Conservation (phyloP, 2,329 filamentous ascomycete species). For the Coniella lustricola region DNA sequence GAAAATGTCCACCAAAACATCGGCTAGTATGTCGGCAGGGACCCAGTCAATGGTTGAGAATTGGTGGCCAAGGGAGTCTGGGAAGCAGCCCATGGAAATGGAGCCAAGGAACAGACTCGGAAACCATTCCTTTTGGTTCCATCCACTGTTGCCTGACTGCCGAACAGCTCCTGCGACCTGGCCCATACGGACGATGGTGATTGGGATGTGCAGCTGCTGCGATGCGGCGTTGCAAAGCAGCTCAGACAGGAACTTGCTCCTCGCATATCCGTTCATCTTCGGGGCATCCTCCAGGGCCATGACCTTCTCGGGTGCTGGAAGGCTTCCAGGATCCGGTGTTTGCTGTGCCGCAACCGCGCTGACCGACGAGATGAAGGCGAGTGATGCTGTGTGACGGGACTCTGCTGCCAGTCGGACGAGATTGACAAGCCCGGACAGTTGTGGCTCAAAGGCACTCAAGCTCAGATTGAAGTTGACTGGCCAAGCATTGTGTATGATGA, state of each 20-base stretch:
- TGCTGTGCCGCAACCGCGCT: constrained; percentile 32
- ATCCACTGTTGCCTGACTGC: not conserved
- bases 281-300: constrained; percentile 22
- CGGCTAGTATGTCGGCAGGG: constrained; percentile 33
- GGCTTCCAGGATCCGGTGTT: not conserved
- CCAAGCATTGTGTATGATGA: constrained; percentile 46
- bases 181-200: constrained; percentile 28
- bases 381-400: constrained; percentile 19
- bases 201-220: constrained; percentile 20
- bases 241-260: constrained; percentile 31
- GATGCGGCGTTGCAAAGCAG: constrained; percentile 25
- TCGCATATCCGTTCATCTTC: constrained; percentile 25
- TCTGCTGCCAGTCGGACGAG: constrained; percentile 30
- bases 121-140: constrained; percentile 4
- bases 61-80: constrained; percentile 24
- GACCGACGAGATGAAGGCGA: constrained; percentile 45
- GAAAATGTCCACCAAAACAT: constrained; percentile 28
- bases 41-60: constrained; percentile 35
- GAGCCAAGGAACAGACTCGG: constrained; percentile 3
- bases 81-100: constrained; percentile 2
- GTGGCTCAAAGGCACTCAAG: constrained; percentile 38
- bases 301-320: constrained; percentile 16
- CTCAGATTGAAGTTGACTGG: constrained; percentile 50
- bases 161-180: constrained; percentile 25
- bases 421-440: constrained; percentile 35